phyloP scores from a whole-genome alignment of 768 basidiomycete species.

The Glaciozyma martinii region DNA sequence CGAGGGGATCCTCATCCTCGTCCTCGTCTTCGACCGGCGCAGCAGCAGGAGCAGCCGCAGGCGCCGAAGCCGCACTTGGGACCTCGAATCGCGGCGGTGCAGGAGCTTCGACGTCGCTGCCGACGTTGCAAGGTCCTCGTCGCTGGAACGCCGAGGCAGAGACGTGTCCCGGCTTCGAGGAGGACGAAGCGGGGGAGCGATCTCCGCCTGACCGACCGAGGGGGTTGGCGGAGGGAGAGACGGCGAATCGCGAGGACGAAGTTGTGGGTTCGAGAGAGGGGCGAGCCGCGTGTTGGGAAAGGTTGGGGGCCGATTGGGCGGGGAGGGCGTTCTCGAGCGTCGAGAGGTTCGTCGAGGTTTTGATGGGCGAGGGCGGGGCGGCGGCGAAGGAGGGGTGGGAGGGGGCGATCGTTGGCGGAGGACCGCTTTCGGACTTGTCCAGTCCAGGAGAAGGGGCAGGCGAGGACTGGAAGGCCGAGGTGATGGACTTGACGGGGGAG shows the following conservation, averaged over 20 bases:
- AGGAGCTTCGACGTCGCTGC: too few species aligned
- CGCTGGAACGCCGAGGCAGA: slow-evolving; percentile 25
- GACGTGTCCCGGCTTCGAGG: slow-evolving; percentile 16
- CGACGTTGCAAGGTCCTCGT: not conserved
- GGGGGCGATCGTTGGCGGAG: not conserved
- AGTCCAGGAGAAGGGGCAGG: not conserved
- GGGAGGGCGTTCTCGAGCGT: not conserved
- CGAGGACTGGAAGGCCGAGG: slow-evolving; percentile 11
- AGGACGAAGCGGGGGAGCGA: not conserved
- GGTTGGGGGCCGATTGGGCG: not conserved
- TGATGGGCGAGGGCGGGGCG: not conserved
- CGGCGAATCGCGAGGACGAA: slow-evolving; percentile 20
- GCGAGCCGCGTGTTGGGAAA: not conserved
- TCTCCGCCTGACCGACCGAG: not conserved
- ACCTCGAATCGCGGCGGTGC: not conserved
- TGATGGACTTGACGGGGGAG: slow-evolving; percentile 22
- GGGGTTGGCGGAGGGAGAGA: slow-evolving; percentile 13
- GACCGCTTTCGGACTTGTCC: not conserved
- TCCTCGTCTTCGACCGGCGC: slow-evolving; percentile 14
- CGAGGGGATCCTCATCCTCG: slow-evolving; percentile 29
- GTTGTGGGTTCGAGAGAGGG: slow-evolving; percentile 18
- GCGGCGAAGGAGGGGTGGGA: not conserved
- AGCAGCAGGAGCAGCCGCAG: not conserved
- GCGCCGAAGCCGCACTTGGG: not conserved
- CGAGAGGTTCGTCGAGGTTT: not conserved